Conservation (phyloP, 345 rosid species). For the Brassica napus region Da-Ae NC_063437.1:22032001-22032500, state of each 20-base stretch:
- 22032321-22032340: too few species aligned
- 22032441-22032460: too few species aligned
- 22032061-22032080: not conserved
- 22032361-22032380: too few species aligned
- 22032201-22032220: not conserved
- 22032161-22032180: conserved; percentile 7
- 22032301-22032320: not conserved
- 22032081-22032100: not conserved
- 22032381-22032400: too few species aligned
- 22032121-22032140: not conserved
- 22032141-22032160: not conserved
- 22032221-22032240: not conserved
- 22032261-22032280: conserved; percentile 4
- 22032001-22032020: conserved; percentile 10
- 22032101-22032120: too few species aligned
- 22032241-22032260: not conserved
- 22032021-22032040: conserved; percentile 27
- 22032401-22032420: too few species aligned
- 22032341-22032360: too few species aligned
- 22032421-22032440: too few species aligned
- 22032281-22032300: not conserved
- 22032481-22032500: too few species aligned
- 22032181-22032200: not conserved
- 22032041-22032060: not conserved
- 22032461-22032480: too few species aligned